Conservation (phyloP, 2,329 filamentous ascomycete species). For the Hypoxylon sp. region DNA sequence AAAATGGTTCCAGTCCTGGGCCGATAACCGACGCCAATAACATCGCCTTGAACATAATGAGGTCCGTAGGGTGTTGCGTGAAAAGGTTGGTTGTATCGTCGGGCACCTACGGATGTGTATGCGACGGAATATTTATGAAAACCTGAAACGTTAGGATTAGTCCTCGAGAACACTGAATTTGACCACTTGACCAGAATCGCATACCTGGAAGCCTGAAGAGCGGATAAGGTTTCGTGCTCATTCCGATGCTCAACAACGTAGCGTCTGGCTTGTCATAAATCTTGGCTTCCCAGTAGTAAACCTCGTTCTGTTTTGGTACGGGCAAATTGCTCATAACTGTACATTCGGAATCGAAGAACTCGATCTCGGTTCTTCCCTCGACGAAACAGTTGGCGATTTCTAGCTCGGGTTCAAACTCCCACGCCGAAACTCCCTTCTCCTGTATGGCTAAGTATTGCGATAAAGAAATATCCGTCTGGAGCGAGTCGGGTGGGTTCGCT, state of each 20-base stretch:
- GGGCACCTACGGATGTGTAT: conserved; percentile 86
- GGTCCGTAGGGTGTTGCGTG: conserved; percentile 81
- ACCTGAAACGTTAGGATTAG: conserved; percentile 69
- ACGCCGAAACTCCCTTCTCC: conserved; percentile 98
- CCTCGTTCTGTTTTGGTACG: conserved; percentile 97
- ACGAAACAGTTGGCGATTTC: conserved; percentile 99
- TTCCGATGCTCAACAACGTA: conserved; percentile 87
- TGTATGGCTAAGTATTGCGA: conserved; percentile 98
- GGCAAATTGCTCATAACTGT: conserved; percentile 97
- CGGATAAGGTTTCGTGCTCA: conserved; percentile 97
- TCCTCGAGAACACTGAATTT: too few species aligned
- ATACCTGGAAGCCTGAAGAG: conserved; percentile 91
- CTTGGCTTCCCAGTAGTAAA: conserved; percentile 99
- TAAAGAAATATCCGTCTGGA: conserved; percentile 95
- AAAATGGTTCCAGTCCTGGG: conserved; percentile 95
- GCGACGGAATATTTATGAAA: conserved; percentile 93
- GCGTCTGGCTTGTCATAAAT: conserved; percentile 96
- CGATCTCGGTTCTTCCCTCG: conserved; percentile 93
- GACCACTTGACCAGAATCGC: too few species aligned
- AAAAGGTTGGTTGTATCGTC: conserved; percentile 94
- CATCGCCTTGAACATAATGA: conserved; percentile 88
- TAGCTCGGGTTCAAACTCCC: conserved; percentile 99
- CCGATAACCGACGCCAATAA: conserved; percentile 93
- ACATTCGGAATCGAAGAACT: conserved; percentile 98
- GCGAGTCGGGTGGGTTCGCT: conserved; percentile 91